A percentile compares a stretch with the other conserved stretches of the same genome.
These are phyloP conservation scores for Ogataea chonburiensis DNA, from an alignment of 805 yeast species.

Conservation along the genomic window DNA sequence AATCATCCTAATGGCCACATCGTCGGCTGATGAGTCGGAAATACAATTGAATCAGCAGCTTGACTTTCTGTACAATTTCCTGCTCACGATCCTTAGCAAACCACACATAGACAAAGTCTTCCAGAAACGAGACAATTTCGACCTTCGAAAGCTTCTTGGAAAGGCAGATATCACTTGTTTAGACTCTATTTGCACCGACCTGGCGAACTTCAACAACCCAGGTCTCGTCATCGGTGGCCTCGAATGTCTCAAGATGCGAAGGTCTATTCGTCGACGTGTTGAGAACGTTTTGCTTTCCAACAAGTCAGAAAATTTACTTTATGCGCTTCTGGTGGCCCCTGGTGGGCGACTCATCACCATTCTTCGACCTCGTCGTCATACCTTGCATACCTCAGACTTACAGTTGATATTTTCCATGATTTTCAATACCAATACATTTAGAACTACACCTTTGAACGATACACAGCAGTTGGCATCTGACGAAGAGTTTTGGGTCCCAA, in stretches of 20 bases:
- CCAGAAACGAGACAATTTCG: conserved; percentile 72
- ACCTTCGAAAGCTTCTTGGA: conserved; percentile 71
- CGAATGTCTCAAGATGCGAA: conserved; percentile 59
- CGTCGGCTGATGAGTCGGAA: conserved; percentile 53
- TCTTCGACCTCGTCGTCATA: conserved; percentile 74
- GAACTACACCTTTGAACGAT: conserved; percentile 32
- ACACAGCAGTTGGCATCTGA: conserved; percentile 30
- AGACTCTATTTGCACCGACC: conserved; percentile 56
- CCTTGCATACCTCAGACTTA: conserved; percentile 77
- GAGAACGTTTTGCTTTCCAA: conserved; percentile 52
- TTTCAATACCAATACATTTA: conserved; percentile 53
- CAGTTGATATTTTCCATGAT: conserved; percentile 72
- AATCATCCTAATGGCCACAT: conserved; percentile 68
- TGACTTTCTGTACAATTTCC: conserved; percentile 68
- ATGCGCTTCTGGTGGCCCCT: conserved; percentile 69
- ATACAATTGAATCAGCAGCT: conserved; percentile 60
- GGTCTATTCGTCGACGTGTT: conserved; percentile 55
- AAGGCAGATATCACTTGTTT: conserved; percentile 72
- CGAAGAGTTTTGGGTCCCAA: conserved; percentile 90
- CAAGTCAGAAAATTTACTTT: conserved; percentile 57
- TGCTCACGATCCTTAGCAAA: conserved; percentile 80
- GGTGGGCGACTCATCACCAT: conserved; percentile 66
- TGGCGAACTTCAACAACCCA: conserved; percentile 52
- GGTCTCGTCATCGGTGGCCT: conserved; percentile 63
- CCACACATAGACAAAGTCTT: conserved; percentile 72